Percentiles rank a stretch among this genome's conserved stretches.
Evolutionary conservation across 345 rosid species (phyloP).

Genomic region (Aegle marmelos): DNA sequence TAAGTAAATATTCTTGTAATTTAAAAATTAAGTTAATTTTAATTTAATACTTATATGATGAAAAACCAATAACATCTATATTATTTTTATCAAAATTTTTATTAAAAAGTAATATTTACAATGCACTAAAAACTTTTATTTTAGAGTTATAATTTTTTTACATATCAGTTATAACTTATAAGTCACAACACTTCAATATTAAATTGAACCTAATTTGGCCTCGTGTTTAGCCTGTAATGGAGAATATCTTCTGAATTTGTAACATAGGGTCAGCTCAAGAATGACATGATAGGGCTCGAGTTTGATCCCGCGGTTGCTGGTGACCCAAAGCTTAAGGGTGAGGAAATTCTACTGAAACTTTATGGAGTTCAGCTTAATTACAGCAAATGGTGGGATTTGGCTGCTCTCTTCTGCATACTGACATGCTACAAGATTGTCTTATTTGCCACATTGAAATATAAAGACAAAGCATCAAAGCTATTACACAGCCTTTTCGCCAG

Average conservation of each 20-base stretch:
- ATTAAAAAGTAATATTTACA: no score
- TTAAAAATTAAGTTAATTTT: no score
- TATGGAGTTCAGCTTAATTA: constrained; percentile 29
- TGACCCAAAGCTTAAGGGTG: constrained; percentile 36
- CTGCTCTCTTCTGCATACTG: constrained; percentile 26
- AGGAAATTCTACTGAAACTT: constrained; percentile 20
- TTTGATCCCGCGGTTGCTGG: constrained; percentile 37
- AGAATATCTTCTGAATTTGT: neutral
- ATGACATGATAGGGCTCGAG: constrained; percentile 42
- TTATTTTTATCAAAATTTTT: no score
- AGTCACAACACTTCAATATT: no score
- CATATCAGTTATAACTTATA: no score
- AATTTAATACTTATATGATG: no score
- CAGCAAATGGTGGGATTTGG: constrained; percentile 42
- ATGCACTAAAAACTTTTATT: no score
- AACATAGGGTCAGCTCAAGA: constrained; percentile 46
- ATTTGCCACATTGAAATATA: constrained; percentile 26
- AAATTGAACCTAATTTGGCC: no score
- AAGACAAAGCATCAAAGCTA: neutral
- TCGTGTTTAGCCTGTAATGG: neutral
- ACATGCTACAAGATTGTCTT: constrained; percentile 22
- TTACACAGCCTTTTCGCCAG: neutral
- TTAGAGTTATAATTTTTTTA: no score
- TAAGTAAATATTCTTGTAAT: no score
- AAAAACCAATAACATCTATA: no score